Conservation (phyloP, 108 stramenopile genomes). For the Schizochytrium sp. region DNA sequence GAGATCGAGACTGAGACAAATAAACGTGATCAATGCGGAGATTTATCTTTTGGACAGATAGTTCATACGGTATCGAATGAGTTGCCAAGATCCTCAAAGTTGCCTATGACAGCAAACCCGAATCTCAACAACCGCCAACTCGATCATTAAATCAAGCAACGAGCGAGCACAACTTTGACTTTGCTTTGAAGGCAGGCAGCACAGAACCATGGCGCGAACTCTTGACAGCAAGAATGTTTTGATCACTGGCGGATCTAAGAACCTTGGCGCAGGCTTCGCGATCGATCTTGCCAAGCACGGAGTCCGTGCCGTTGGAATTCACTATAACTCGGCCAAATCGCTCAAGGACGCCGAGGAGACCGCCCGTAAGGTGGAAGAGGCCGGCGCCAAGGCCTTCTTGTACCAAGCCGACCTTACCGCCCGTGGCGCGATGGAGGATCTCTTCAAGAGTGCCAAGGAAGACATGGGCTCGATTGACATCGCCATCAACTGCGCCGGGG, state of each 20-base stretch:
- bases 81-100: no score
- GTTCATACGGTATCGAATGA: no score
- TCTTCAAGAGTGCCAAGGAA: conserved; percentile 14
- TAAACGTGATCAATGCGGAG: no score
- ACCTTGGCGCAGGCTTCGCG: neutral
- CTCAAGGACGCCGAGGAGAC: neutral
- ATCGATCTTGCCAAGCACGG: conserved; percentile 20
- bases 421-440: neutral
- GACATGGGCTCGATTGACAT: neutral
- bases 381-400: neutral
- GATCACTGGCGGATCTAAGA: conserved; percentile 30
- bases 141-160: no score
- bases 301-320: neutral
- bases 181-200: no score
- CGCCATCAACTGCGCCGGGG: conserved; percentile 13
- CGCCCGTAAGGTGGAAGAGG: neutral
- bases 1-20: no score
- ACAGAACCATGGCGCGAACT: neutral
- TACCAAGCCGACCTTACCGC: neutral
- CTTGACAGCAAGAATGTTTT: neutral
- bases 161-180: no score
- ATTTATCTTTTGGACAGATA: no score
- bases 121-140: no score
- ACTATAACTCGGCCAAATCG: neutral
- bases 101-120: no score